A percentile compares a stretch with the other conserved stretches of the same genome.
phyloP scores from a whole-genome alignment of 2,329 filamentous ascomycete genomes.

The Talaromyces sp. region DNA sequence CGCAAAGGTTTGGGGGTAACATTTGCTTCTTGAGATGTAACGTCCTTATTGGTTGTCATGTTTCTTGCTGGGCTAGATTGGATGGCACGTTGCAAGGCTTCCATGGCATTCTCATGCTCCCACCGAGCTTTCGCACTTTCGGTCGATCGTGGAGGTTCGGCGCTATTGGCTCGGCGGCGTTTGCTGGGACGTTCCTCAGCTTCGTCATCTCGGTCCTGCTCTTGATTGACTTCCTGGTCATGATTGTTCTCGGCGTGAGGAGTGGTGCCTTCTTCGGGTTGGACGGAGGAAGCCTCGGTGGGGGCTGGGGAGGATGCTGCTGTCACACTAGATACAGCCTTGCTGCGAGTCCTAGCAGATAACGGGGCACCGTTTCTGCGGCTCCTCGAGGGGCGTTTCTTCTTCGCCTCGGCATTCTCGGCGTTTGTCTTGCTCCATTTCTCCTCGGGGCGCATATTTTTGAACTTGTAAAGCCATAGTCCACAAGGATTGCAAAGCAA shows the following conservation, averaged over 20 bases:
- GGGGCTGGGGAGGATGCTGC: constrained; percentile 44
- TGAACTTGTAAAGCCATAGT: constrained; percentile 90
- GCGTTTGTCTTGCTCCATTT: constrained; percentile 69
- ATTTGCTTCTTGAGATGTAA: constrained; percentile 50
- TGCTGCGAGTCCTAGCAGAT: constrained; percentile 37
- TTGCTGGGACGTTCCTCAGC: constrained; percentile 38
- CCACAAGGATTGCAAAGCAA: constrained; percentile 94
- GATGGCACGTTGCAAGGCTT: constrained; percentile 57
- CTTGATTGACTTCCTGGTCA: constrained; percentile 31
- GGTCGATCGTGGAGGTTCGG: constrained; percentile 46
- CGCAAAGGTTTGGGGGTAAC: constrained; percentile 59
- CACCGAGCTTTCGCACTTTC: constrained; percentile 36
- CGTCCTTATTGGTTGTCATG: constrained; percentile 45
- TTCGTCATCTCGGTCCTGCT: constrained; percentile 39
- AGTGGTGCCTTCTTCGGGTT: constrained; percentile 39
- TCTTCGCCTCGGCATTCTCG: constrained; percentile 42
- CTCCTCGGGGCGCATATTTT: constrained; percentile 77
- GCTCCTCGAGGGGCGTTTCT: constrained; percentile 42
- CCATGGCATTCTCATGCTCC: constrained; percentile 44
- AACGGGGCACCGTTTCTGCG: constrained; percentile 38
- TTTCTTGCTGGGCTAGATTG: constrained; percentile 64
- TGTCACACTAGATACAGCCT: constrained; percentile 29
- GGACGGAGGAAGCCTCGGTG: constrained; percentile 41
- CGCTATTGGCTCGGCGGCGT: constrained; percentile 51
- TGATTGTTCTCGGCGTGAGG: constrained; percentile 36